phyloP scores from a whole-genome alignment of 148 eudicot species.

The Chenopodium suecicum region DNA sequence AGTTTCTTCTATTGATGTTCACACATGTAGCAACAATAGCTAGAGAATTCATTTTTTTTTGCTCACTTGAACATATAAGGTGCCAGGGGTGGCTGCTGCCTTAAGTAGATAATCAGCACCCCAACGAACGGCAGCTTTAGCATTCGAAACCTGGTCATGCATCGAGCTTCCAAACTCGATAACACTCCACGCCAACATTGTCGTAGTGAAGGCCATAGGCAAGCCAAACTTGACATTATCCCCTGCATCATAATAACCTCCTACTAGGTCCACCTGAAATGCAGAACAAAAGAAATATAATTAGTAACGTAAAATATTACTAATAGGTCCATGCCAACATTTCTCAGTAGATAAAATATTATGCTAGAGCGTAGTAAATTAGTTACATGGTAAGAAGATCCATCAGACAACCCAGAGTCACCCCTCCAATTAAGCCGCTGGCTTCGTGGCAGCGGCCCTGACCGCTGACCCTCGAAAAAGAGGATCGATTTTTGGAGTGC shows the following conservation, averaged over 20 bases:
- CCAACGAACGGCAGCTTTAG: slow-evolving; percentile 73
- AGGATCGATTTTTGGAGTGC: slow-evolving; percentile 77
- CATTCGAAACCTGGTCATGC: slow-evolving; percentile 52
- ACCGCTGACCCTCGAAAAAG: slow-evolving; percentile 83
- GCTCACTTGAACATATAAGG: slow-evolving; percentile 73
- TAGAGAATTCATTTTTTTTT: not conserved
- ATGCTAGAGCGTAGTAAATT: not conserved
- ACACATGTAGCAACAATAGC: not conserved
- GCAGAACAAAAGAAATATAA: not conserved
- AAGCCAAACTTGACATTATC: slow-evolving; percentile 89
- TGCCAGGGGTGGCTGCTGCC: slow-evolving; percentile 69
- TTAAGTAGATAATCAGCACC: slow-evolving; percentile 82
- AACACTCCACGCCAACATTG: slow-evolving; percentile 79
- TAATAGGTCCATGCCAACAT: not conserved
- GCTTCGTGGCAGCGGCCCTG: slow-evolving; percentile 56
- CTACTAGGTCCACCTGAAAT: slow-evolving; percentile 71
- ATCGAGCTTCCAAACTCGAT: slow-evolving; percentile 74
- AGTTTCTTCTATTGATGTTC: no score
- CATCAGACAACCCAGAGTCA: slow-evolving; percentile 73
- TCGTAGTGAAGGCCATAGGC: slow-evolving; percentile 90
- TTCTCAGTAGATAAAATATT: not conserved
- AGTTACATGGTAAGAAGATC: slow-evolving; percentile 41
- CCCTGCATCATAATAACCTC: slow-evolving; percentile 94
- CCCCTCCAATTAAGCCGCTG: slow-evolving; percentile 71
- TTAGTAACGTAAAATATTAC: not conserved